Base-by-base conservation (phyloP, 2,329 filamentous ascomycete species). In the Microsporum audouinii region DNA sequence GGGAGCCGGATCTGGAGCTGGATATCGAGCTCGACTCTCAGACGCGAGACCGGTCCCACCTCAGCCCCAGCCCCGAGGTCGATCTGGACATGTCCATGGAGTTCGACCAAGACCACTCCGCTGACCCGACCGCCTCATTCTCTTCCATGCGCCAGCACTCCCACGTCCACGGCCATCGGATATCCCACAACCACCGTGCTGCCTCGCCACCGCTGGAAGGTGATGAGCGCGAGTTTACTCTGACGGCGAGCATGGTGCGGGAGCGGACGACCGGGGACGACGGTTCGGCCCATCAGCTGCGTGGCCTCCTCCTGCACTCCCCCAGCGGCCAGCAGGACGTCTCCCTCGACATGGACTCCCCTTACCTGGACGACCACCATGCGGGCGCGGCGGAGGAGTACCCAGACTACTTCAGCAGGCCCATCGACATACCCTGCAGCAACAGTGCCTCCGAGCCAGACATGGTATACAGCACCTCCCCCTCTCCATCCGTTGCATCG, bases 41-140 rank as follows among this genome's bases (percentile, higher is more conserved):
- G 67, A 58, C 83, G 63, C 79, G 83, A 57, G 78, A 80, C 66
- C 81, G 85, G 47, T 76, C 76, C 62, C 85, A 89, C 66, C 79
- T 95, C 66, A 96, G 91, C 67, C 89, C 90, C 0, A 96, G 91
- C 53, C 94, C 94, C 0, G 94, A 97, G 76, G 85, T 97, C 29
- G 92, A 97, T 70, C 80, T 99, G 7, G 95, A 89, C 1, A 87
- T 88, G 14, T 87, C 88, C 14, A 23, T 45, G n/a, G 90, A 96
- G 69, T 88, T 95, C 63, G 91, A 96, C 23, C 62, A 95, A 3
- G 58, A 55, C 29, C 55, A 56, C 14, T 23, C 29, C 14, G 7
- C 38, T 7, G 57, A 47, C 57, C 58, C 60, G 3, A 47, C 60
- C 2, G 55, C 58, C 53, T 60, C 59, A 34, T 63, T 57, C 39